Conservation (phyloP, 805 yeast genomes). For the Millerozyma acaciae region DNA sequence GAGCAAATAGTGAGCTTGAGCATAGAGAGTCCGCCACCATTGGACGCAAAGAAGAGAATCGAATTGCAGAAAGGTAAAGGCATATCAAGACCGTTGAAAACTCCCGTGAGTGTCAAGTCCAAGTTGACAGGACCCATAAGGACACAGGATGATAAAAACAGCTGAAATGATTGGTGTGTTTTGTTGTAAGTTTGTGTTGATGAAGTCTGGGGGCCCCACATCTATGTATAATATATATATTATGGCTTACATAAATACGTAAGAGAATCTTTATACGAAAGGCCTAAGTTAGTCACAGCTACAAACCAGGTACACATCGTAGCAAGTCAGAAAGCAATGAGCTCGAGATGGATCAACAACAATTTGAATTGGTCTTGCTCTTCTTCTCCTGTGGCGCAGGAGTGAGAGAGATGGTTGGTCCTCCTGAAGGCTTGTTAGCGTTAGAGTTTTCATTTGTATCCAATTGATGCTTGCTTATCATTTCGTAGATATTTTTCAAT, state of each 20-base stretch:
- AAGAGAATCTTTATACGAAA: too few species aligned
- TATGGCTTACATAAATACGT: too few species aligned
- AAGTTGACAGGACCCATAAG: conserved; percentile 21
- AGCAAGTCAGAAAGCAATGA: too few species aligned
- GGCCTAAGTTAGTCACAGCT: too few species aligned
- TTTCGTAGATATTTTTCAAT: conserved; percentile 87
- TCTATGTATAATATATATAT: too few species aligned
- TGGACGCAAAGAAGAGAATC: conserved; percentile 31
- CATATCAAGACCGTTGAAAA: conserved; percentile 31
- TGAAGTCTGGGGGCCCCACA: too few species aligned
- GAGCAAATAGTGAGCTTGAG: conserved; percentile 74
- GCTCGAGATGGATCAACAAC: conserved; percentile 51
- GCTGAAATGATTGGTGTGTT: too few species aligned
- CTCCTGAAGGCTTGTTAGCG: conserved; percentile 62
- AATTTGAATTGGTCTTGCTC: conserved; percentile 52
- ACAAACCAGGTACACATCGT: too few species aligned
- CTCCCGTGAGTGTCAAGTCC: conserved; percentile 26
- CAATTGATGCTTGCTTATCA: conserved; percentile 89
- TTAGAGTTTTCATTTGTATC: conserved; percentile 70
- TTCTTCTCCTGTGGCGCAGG: conserved; percentile 85
- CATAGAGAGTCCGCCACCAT: conserved; percentile 60
- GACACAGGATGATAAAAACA: too few species aligned
- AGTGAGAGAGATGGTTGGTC: conserved; percentile 88
- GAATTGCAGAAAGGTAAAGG: conserved; percentile 23
- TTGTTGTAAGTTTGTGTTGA: too few species aligned